Evolutionary conservation across 345 rosid species (phyloP).

Genomic region (Brassica cretica): DNA sequence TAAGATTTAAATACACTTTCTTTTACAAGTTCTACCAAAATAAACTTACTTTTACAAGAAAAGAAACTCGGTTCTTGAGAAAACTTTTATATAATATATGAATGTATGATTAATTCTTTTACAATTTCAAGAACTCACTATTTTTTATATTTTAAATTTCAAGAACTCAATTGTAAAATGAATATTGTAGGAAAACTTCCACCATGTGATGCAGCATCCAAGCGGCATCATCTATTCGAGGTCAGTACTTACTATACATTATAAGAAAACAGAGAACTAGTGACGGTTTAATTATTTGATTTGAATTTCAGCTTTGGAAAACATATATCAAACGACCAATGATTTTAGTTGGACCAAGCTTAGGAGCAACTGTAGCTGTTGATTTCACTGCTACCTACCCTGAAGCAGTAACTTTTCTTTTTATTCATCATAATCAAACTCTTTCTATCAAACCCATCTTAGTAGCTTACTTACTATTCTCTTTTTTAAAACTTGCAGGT

Average conservation of each 20-base stretch:
- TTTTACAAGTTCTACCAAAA: no score
- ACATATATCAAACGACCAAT: conserved; percentile 74
- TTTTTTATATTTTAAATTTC: not conserved
- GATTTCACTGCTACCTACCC: conserved; percentile 76
- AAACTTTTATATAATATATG: not conserved
- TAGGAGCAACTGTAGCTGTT: conserved; percentile 79
- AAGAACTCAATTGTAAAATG: not conserved
- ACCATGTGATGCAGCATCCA: conserved; percentile 67
- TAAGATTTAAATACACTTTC: conserved; percentile 17
- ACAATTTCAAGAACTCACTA: not conserved
- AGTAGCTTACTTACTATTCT: not conserved
- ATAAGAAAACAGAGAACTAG: not conserved
- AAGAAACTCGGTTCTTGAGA: not conserved
- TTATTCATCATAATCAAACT: not conserved
- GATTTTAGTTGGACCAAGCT: conserved; percentile 93
- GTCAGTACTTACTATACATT: conserved; percentile 35
- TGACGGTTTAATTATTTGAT: not conserved
- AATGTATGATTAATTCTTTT: not conserved
- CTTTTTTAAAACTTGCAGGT: conserved; percentile 43
- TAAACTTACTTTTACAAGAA: not conserved
- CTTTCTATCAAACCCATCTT: not conserved
- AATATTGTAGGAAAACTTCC: conserved; percentile 54
- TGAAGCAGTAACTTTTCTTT: conserved; percentile 59
- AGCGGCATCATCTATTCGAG: conserved; percentile 75
- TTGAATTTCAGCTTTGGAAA: conserved; percentile 65